Evolutionary conservation across 2,329 filamentous ascomycete genomes (phyloP).

Genomic region (Microdochium bolleyi): DNA sequence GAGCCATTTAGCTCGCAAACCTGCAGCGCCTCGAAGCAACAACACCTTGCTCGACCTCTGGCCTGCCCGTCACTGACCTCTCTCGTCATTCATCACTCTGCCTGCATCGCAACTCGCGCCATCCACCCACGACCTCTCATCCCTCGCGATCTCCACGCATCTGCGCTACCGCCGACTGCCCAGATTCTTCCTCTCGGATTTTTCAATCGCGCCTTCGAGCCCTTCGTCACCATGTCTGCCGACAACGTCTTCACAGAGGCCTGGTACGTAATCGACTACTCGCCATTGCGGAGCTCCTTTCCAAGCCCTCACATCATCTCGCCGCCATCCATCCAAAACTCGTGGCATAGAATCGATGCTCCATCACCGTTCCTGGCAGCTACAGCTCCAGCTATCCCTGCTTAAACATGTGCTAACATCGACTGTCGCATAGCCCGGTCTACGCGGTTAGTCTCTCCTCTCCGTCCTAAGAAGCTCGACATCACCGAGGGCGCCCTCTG

Average conservation of each 20-base stretch:
- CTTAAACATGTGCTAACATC: constrained; percentile 13
- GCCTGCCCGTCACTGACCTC: neutral
- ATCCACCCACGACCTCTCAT: neutral
- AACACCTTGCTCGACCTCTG: neutral
- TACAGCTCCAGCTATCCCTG: neutral
- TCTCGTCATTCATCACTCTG: constrained; percentile 1
- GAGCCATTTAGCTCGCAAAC: neutral
- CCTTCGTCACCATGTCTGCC: constrained; percentile 13
- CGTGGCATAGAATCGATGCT: constrained; percentile 2
- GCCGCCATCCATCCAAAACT: constrained; percentile 11
- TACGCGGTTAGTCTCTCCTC: constrained; percentile 80
- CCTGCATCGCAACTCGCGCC: neutral
- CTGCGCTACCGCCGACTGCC: neutral
- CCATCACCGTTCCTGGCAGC: neutral
- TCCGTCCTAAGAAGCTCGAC: constrained; percentile 7
- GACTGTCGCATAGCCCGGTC: constrained; percentile 62
- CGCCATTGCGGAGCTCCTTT: constrained; percentile 8
- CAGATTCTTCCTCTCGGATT: neutral
- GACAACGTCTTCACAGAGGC: constrained; percentile 18
- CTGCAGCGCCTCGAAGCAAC: neutral
- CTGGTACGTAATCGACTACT: constrained; percentile 22
- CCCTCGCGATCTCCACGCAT: neutral
- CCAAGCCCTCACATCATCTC: constrained; percentile 2
- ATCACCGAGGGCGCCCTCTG: neutral
- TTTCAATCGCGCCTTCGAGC: constrained; percentile 2